These are phyloP conservation scores for Grigorovia humatica DNA, from an alignment of 805 yeast genomes.

Conservation along the genomic window DNA sequence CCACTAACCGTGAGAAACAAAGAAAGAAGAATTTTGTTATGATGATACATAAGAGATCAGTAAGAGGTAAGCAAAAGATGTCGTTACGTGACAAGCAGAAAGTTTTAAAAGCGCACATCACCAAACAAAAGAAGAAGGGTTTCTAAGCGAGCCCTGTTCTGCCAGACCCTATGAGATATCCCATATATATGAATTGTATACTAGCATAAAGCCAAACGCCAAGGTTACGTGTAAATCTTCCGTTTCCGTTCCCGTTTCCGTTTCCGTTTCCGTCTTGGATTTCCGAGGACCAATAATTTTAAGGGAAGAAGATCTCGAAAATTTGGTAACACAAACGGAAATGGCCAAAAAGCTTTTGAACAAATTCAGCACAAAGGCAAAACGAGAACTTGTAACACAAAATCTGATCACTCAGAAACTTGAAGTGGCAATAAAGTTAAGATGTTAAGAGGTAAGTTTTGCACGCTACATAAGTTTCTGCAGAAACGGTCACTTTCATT, in stretches of 20 bases:
- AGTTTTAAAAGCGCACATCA: conserved; percentile 73
- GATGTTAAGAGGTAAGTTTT: background rate
- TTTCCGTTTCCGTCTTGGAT: background rate
- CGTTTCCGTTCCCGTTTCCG: background rate
- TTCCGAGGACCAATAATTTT: background rate
- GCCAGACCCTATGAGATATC: too few relatives aligned
- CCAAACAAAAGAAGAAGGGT: conserved; percentile 85
- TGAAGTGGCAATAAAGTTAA: too few relatives aligned
- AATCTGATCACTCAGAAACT: too few relatives aligned
- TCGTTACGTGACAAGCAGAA: conserved; percentile 87
- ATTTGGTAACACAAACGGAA: too few relatives aligned
- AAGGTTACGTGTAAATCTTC: background rate
- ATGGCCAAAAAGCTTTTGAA: too few relatives aligned
- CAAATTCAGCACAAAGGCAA: background rate
- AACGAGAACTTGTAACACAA: background rate
- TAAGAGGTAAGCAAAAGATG: conserved; percentile 86
- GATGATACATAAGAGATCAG: conserved; percentile 94
- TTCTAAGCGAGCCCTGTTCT: conserved; percentile 11
- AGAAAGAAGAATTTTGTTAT: conserved; percentile 97
- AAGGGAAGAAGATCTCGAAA: background rate
- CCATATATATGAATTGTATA: background rate
- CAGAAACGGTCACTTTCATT: conserved; percentile 67
- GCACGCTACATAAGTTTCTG: background rate
- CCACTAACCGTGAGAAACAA: conserved; percentile 92
- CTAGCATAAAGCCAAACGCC: background rate